A percentile compares a stretch with the other conserved stretches of the same genome.
Conservation (phyloP, 2,329 filamentous ascomycete species). For the Lizonia empirigonia region DNA sequence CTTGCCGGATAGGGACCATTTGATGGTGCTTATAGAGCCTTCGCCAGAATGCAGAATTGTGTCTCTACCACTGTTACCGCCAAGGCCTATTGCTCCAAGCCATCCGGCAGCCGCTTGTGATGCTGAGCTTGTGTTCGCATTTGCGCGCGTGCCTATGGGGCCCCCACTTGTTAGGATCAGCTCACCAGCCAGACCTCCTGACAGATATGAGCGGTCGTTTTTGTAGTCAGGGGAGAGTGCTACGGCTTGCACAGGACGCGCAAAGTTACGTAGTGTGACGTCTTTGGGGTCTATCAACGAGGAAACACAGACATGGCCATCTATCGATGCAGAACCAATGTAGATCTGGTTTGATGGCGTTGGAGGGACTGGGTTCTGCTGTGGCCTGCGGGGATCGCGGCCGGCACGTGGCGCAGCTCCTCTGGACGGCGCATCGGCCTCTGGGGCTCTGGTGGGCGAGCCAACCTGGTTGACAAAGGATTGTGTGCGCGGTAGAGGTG, state of each 20-base stretch:
- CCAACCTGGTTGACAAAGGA: conserved; percentile 40
- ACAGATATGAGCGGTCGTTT: conserved; percentile 85
- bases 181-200: conserved; percentile 85
- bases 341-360: conserved; percentile 89
- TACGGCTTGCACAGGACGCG: conserved; percentile 87
- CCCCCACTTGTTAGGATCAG: conserved; percentile 86
- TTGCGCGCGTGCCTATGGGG: conserved; percentile 75
- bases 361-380: conserved; percentile 67
- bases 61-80: conserved; percentile 79
- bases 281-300: conserved; percentile 87
- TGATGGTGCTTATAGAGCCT: conserved; percentile 86
- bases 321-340: conserved; percentile 90
- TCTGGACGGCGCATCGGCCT: conserved; percentile 50
- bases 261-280: conserved; percentile 90
- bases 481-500: conserved; percentile 72
- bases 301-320: conserved; percentile 92
- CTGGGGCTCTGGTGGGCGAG: conserved; percentile 25
- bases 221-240: conserved; percentile 95
- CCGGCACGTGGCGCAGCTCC: conserved; percentile 32
- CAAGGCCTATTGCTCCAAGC: conserved; percentile 86
- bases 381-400: conserved; percentile 56
- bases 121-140: conserved; percentile 86
- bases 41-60: conserved; percentile 89
- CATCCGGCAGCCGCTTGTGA: conserved; percentile 85
- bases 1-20: conserved; percentile 91